Evolutionary conservation across 257 asterid species (phyloP).

Genomic region (Striga asiatica): DNA sequence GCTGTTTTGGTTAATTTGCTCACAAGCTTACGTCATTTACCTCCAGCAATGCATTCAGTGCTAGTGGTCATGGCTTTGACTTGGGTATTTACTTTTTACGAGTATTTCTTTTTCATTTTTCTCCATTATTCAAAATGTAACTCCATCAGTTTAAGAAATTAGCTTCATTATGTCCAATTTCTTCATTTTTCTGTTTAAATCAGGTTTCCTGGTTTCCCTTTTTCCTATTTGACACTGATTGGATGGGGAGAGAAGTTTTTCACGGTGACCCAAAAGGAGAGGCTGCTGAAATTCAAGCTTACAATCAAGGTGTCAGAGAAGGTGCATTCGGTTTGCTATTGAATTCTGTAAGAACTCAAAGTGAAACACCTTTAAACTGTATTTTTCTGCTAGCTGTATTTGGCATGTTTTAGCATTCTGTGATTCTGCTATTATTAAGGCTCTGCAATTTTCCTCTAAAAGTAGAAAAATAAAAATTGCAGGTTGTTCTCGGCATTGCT

Average conservation of each 20-base stretch:
- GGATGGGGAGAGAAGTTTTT: conserved; percentile 99
- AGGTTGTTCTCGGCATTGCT: conserved; percentile 90
- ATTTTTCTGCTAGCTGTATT: conserved; percentile 6
- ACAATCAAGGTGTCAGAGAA: conserved; percentile 97
- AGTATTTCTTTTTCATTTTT: not conserved
- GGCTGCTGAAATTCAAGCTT: conserved; percentile 51
- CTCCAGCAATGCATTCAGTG: conserved; percentile 94
- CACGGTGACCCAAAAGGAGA: conserved; percentile 95
- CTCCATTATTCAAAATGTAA: not conserved
- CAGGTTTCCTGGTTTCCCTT: conserved; percentile 99
- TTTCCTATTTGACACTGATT: conserved; percentile 94
- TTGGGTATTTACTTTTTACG: conserved; percentile 53
- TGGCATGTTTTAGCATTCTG: not conserved
- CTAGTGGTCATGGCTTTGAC: conserved; percentile 97
- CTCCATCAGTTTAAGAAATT: not conserved
- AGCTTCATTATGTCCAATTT: conserved; percentile 8
- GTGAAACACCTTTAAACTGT: conserved; percentile 30
- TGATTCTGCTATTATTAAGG: not conserved
- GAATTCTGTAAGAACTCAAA: conserved; percentile 98
- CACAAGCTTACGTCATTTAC: conserved; percentile 93
- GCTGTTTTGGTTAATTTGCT: conserved; percentile 91
- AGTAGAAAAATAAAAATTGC: too few relatives aligned
- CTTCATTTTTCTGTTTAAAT: conserved; percentile 14
- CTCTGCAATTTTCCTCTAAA: not conserved
- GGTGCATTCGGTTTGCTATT: conserved; percentile 99